These are phyloP conservation scores for Tuber melanosporum DNA, from an alignment of 495 filamentous ascomycete genomes.

Conservation along the genomic window DNA sequence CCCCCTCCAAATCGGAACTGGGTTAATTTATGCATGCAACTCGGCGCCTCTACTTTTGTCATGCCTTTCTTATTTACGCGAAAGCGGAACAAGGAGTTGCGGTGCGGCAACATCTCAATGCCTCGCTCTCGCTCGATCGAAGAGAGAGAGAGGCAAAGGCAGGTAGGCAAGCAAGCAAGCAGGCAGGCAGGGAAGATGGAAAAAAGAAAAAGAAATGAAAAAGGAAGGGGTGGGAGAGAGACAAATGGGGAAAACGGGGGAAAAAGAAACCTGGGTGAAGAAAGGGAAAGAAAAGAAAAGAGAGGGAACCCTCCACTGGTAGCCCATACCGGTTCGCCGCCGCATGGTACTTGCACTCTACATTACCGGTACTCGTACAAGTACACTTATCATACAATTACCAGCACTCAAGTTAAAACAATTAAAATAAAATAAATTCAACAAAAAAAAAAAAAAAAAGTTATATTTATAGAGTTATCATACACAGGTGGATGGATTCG, in stretches of 20 bases:
- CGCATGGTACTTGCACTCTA: too few relatives aligned
- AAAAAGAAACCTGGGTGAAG: neutral
- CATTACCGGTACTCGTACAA: neutral
- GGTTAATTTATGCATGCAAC: constrained; percentile 37
- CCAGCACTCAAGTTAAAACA: neutral
- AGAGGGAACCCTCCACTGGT: neutral
- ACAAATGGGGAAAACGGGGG: neutral
- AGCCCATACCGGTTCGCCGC: neutral
- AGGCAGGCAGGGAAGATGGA: neutral
- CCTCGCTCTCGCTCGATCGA: neutral
- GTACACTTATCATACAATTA: too few relatives aligned
- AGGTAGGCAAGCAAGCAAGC: neutral
- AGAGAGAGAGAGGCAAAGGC: neutral
- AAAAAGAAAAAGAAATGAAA: neutral
- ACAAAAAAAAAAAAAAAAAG: neutral
- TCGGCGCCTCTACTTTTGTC: constrained; percentile 38
- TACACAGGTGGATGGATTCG: neutral
- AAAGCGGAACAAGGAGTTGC: constrained; percentile 15
- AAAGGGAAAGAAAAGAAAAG: neutral
- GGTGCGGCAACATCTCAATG: constrained; percentile 5
- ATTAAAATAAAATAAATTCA: neutral
- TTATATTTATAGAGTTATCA: neutral
- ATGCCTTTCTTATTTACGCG: constrained; percentile 32
- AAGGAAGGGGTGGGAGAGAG: neutral
- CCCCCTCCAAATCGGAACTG: constrained; percentile 11